Conservation (phyloP, 805 yeast species). For the Starmerella stigmatis region DNA sequence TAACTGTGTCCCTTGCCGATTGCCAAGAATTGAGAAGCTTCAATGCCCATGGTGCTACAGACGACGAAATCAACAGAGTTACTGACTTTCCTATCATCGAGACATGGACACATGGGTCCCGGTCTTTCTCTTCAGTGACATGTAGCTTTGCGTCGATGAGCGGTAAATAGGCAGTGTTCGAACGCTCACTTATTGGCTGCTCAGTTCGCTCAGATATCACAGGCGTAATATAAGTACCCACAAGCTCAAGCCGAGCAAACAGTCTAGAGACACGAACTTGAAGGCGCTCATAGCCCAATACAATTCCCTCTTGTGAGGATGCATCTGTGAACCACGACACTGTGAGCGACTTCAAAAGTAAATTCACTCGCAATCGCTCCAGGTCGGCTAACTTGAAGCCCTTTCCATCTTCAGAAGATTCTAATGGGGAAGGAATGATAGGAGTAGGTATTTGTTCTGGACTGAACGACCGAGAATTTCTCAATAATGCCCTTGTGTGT, state of each 20-base stretch:
- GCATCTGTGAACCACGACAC: conserved; percentile 52
- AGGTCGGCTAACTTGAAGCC: conserved; percentile 2
- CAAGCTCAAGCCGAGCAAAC: conserved; percentile 56
- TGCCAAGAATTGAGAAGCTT: conserved; percentile 39
- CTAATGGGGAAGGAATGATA: neutral
- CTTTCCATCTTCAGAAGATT: too few species aligned
- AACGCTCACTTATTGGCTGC: conserved; percentile 23
- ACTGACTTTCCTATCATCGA: conserved; percentile 27
- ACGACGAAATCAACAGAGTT: conserved; percentile 24
- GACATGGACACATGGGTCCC: conserved; percentile 15
- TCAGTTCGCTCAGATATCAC: conserved; percentile 25
- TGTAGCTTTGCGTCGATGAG: conserved; percentile 22
- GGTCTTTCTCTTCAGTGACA: conserved; percentile 8
- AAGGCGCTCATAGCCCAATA: conserved; percentile 64
- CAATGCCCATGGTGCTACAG: conserved; percentile 38
- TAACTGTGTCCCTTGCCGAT: conserved; percentile 4
- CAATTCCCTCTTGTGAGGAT: conserved; percentile 50
- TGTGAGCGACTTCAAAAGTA: conserved; percentile 43
- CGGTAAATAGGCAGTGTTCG: conserved; percentile 27
- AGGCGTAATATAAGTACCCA: conserved; percentile 59
- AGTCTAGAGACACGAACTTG: conserved; percentile 53
- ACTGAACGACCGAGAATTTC: neutral
- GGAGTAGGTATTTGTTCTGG: neutral
- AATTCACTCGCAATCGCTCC: conserved; percentile 12
- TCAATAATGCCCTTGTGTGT: conserved; percentile 10